Percentiles rank a stretch among this genome's conserved stretches.
These are phyloP conservation scores for Hypoxylon intermedium DNA, from an alignment of 495 filamentous ascomycete species.

Conservation along the genomic window DNA sequence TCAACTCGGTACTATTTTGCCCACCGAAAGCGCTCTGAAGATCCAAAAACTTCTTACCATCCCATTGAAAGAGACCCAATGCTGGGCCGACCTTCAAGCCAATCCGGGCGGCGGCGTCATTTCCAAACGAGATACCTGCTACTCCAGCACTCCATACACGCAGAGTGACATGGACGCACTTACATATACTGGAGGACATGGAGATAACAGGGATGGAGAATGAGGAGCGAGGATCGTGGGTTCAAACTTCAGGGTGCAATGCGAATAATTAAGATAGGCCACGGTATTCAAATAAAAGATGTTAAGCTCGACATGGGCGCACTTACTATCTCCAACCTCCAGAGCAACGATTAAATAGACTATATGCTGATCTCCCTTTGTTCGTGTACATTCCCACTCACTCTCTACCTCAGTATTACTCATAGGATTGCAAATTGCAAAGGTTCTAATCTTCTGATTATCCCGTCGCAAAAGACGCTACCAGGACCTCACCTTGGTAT, in stretches of 20 bases:
- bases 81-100: slow-evolving; percentile 7
- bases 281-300: too few relatives aligned
- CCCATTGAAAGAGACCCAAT: slow-evolving; percentile 5
- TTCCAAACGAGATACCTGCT: not conserved
- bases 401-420: too few relatives aligned
- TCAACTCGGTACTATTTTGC: not conserved
- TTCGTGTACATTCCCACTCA: too few relatives aligned
- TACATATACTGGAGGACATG: too few relatives aligned
- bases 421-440: too few relatives aligned
- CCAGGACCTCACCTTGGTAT: too few relatives aligned
- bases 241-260: too few relatives aligned
- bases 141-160: not conserved
- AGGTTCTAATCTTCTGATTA: not conserved
- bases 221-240: too few relatives aligned
- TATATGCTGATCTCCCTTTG: slow-evolving; percentile 2
- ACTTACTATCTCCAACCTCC: slow-evolving; percentile 4
- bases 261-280: too few relatives aligned
- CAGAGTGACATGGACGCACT: slow-evolving; percentile 11
- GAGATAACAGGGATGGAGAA: too few relatives aligned
- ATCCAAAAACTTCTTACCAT: not conserved
- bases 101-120: not conserved
- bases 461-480: too few relatives aligned
- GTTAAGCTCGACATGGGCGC: slow-evolving; percentile 13
- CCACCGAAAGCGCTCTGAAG: not conserved
- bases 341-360: not conserved